Percentiles rank a stretch among this genome's conserved stretches.
phyloP scores from a whole-genome alignment of 306 rosid genomes.

The Dicorynia guianensis region DNA sequence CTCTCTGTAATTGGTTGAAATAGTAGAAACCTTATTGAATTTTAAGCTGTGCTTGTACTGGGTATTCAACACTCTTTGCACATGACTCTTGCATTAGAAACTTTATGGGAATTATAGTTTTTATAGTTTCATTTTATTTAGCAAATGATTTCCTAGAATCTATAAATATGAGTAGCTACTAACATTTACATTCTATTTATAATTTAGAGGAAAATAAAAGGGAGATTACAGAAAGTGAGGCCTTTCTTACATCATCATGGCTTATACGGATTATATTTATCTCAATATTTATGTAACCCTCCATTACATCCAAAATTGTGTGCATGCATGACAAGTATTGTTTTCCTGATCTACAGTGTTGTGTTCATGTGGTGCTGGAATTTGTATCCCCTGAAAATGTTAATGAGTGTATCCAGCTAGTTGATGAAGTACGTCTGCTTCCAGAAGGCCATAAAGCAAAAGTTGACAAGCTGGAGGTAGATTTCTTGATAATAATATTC shows the following conservation, averaged over 20 bases:
- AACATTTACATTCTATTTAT: neutral
- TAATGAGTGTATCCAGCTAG: slow-evolving; percentile 69
- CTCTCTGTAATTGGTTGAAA: neutral
- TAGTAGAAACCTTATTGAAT: neutral
- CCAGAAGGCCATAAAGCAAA: slow-evolving; percentile 78
- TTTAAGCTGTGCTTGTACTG: slow-evolving; percentile 24
- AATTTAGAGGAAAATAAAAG: neutral
- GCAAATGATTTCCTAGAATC: slow-evolving; percentile 11
- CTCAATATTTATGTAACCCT: slow-evolving; percentile 3
- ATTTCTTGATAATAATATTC: slow-evolving; percentile 24
- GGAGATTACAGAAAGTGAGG: neutral
- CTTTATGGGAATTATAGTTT: neutral
- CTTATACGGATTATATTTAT: neutral
- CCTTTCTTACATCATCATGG: neutral
- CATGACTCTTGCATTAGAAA: slow-evolving; percentile 24
- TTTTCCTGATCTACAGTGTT: slow-evolving; percentile 67
- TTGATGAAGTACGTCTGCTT: slow-evolving; percentile 74
- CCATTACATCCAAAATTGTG: neutral
- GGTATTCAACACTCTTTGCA: slow-evolving; percentile 7
- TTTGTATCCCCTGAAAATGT: slow-evolving; percentile 92
- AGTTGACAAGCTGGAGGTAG: slow-evolving; percentile 84
- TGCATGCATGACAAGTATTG: slow-evolving; percentile 35
- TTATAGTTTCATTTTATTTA: slow-evolving; percentile 20
- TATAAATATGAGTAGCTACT: neutral
- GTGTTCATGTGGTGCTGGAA: slow-evolving; percentile 86